Percentiles rank a stretch among this genome's conserved stretches.
phyloP scores from a whole-genome alignment of 305 asterid species.

The Galium porrigens region DNA sequence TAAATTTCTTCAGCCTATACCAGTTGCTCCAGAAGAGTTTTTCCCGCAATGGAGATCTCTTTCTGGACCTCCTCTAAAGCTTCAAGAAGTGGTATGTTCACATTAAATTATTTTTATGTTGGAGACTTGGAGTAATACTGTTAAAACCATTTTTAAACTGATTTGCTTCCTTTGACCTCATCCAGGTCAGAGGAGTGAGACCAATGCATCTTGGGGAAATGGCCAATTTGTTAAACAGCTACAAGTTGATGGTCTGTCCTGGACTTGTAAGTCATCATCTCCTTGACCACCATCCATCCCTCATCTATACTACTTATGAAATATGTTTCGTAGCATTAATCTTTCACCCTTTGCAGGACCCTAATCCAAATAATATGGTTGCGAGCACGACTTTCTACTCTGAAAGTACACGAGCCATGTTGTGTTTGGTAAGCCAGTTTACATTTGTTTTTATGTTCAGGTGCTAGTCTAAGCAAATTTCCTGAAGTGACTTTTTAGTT shows the following conservation, averaged over 20 bases:
- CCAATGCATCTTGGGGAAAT: conserved; percentile 77
- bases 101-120: conserved; percentile 1
- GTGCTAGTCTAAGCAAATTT: not conserved
- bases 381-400: conserved; percentile 92
- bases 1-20: conserved; percentile 81
- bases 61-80: conserved; percentile 92
- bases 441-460: not conserved
- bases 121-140: not conserved
- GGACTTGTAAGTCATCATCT: conserved; percentile 60
- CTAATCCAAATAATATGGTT: conserved; percentile 80
- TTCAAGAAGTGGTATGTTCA: conserved; percentile 86
- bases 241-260: conserved; percentile 59
- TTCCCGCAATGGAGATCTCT: conserved; percentile 98
- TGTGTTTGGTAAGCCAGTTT: conserved; percentile 73
- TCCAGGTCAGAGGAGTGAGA: conserved; percentile 90
- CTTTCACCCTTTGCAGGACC: conserved; percentile 47
- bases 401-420: conserved; percentile 82
- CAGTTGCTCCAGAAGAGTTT: conserved; percentile 79
- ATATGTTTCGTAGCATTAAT: not conserved
- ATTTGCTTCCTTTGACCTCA: conserved; percentile 16
- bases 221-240: conserved; percentile 64
- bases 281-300: not conserved
- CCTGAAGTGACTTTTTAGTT: not conserved
- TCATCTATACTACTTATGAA: not conserved
- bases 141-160: not conserved